A percentile compares a stretch with the other conserved stretches of the same genome.
Conservation (phyloP, 129 eudicot genomes). For the Flaveria ramosissima region DNA sequence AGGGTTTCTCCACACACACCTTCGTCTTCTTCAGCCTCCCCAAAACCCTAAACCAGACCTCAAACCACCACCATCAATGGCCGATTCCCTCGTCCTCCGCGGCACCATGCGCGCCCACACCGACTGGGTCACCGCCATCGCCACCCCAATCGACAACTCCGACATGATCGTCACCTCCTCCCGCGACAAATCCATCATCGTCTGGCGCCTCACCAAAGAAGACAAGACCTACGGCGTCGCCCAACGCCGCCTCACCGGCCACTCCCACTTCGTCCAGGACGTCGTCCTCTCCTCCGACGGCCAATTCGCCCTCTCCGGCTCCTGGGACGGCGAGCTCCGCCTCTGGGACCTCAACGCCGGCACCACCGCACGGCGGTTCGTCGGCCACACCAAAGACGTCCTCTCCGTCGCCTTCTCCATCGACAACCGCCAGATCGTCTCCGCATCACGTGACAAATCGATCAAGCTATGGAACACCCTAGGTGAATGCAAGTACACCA, state of each 20-base stretch:
- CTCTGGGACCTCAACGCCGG: constrained; percentile 56
- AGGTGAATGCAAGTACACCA: constrained; percentile 56
- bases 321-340: constrained; percentile 53
- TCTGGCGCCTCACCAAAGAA: constrained; percentile 42
- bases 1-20: constrained; percentile 24
- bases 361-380: constrained; percentile 46
- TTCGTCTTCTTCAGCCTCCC: constrained; percentile 21
- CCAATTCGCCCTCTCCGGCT: constrained; percentile 49
- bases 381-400: constrained; percentile 51
- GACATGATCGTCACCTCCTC: constrained; percentile 47
- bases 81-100: constrained; percentile 54
- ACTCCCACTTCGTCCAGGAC: constrained; percentile 57
- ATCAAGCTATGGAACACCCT: constrained; percentile 55
- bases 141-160: constrained; percentile 70
- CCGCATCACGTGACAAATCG: constrained; percentile 46
- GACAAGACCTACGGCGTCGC: constrained; percentile 40
- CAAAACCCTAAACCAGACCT: not conserved
- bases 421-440: constrained; percentile 54
- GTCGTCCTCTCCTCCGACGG: constrained; percentile 53
- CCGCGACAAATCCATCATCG: constrained; percentile 51
- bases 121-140: constrained; percentile 80
- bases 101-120: constrained; percentile 82
- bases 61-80: constrained; percentile 33
- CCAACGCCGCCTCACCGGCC: constrained; percentile 46
- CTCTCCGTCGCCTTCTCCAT: constrained; percentile 52